These are phyloP conservation scores for Diaporthe humulicola DNA, from an alignment of 2,329 filamentous ascomycete genomes.

Conservation along the genomic window DNA sequence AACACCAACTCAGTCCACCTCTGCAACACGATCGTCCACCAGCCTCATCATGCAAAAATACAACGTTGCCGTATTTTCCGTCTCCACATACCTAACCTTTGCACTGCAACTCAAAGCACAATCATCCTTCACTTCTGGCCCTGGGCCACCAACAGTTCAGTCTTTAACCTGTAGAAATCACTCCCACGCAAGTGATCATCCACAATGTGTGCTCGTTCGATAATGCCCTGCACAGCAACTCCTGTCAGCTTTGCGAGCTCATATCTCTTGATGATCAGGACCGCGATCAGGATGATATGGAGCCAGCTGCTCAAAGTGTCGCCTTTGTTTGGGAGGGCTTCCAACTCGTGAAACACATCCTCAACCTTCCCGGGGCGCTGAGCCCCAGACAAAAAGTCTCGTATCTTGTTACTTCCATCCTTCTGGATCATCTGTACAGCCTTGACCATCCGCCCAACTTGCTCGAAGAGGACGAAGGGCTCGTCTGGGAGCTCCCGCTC, in stretches of 20 bases:
- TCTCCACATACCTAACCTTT: not conserved
- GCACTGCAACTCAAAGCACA: not conserved
- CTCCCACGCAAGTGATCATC: not conserved
- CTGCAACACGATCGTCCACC: too few species aligned
- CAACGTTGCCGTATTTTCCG: not conserved
- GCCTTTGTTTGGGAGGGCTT: not conserved
- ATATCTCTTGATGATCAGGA: not conserved
- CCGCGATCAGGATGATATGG: not conserved
- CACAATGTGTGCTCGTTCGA: not conserved
- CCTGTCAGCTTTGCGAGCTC: not conserved
- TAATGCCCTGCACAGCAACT: too few species aligned
- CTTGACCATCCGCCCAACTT: not conserved
- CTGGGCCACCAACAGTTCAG: not conserved
- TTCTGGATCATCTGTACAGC: not conserved
- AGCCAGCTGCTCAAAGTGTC: not conserved
- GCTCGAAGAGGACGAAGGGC: not conserved
- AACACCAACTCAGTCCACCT: too few species aligned
- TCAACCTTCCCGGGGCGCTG: not conserved
- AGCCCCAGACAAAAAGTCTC: not conserved
- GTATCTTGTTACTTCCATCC: not conserved
- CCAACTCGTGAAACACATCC: not conserved
- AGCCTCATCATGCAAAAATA: not conserved
- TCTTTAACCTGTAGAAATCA: not conserved
- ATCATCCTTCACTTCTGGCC: not conserved
- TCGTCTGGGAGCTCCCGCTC: too few species aligned